Conservation (phyloP, 2,329 filamentous ascomycete genomes). For the Gremmenia infestans region DNA sequence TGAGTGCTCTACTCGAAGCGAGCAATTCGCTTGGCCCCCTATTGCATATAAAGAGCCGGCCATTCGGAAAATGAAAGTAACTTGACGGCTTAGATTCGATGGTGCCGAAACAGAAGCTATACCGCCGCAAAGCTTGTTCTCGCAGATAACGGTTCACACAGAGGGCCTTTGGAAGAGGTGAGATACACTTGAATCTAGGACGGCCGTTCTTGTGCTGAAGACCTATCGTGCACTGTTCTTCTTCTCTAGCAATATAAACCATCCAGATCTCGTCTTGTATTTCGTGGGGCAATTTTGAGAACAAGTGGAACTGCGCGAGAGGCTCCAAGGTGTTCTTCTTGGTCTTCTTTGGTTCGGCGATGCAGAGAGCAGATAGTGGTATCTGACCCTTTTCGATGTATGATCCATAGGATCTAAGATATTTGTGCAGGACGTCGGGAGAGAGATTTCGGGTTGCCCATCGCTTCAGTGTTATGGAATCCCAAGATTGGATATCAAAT, state of each 20-base stretch:
- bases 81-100: not conserved
- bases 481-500: not conserved
- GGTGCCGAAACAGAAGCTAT: not conserved
- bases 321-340: not conserved
- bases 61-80: conserved; percentile 12
- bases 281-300: conserved; percentile 3
- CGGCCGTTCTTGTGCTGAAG: not conserved
- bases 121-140: not conserved
- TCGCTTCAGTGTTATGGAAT: not conserved
- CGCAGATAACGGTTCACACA: not conserved
- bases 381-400: not conserved
- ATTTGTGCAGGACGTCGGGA: not conserved
- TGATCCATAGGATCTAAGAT: not conserved
- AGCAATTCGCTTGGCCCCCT: not conserved
- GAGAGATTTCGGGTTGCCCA: conserved; percentile 1
- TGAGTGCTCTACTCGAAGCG: not conserved
- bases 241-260: not conserved
- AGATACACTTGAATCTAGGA: not conserved
- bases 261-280: conserved; percentile 6
- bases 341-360: not conserved
- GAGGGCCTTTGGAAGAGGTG: not conserved
- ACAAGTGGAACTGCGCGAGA: not conserved
- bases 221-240: not conserved
- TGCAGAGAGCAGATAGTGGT: not conserved
- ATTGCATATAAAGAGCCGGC: conserved; percentile 13